phyloP scores from a whole-genome alignment of 2,329 filamentous ascomycete species.

The Alternaria sp. region DNA sequence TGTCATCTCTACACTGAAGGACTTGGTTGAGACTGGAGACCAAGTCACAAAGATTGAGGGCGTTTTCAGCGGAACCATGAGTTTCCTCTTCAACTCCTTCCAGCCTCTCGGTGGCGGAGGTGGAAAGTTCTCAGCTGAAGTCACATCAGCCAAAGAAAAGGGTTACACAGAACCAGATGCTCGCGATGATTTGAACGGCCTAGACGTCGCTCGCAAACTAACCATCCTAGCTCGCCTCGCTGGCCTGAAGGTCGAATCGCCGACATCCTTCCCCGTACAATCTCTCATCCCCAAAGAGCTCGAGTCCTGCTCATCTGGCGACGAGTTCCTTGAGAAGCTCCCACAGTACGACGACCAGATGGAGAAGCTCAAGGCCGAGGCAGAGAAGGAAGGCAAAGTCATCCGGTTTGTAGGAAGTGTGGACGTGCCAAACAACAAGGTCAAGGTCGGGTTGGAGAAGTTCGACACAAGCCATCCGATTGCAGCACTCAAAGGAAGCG shows the following conservation, averaged over 20 bases:
- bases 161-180: constrained; percentile 93
- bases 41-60: constrained; percentile 92
- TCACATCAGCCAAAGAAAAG: constrained; percentile 88
- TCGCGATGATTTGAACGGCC: constrained; percentile 83
- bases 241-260: constrained; percentile 81
- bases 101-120: constrained; percentile 79
- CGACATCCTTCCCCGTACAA: constrained; percentile 91
- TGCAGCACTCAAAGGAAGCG: constrained; percentile 92
- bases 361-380: constrained; percentile 85
- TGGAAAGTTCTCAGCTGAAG: constrained; percentile 89
- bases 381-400: constrained; percentile 87
- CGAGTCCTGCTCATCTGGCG: constrained; percentile 76
- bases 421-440: constrained; percentile 78
- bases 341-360: constrained; percentile 87
- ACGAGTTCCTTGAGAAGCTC: constrained; percentile 85
- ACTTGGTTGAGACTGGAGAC: constrained; percentile 94
- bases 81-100: constrained; percentile 97
- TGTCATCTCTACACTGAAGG: constrained; percentile 90
- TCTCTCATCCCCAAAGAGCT: constrained; percentile 90
- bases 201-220: constrained; percentile 93
- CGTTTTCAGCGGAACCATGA: constrained; percentile 97
- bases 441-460: constrained; percentile 92
- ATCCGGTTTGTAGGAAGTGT: constrained; percentile 94
- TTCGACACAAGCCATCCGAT: constrained; percentile 86
- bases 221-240: constrained; percentile 90